Evolutionary conservation across 2,329 filamentous ascomycete genomes (phyloP).

Genomic region (Teratosphaeria nubilosa): DNA sequence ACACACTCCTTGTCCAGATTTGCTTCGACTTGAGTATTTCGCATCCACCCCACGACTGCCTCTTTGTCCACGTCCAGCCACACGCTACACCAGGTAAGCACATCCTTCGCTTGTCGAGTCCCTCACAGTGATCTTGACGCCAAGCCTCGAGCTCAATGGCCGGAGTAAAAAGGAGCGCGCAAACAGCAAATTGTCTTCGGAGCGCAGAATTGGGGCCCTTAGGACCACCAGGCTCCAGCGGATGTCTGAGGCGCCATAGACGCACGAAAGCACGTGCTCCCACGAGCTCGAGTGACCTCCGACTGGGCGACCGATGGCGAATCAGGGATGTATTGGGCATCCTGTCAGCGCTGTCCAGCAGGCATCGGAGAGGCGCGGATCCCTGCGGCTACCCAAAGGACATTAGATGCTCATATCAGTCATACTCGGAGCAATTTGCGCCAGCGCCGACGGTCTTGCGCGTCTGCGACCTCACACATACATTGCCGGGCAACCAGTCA

Average conservation of each 20-base stretch:
- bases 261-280: background rate
- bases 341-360: background rate
- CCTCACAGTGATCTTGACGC: background rate
- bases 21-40: background rate
- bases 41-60: background rate
- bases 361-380: background rate
- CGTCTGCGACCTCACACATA: background rate
- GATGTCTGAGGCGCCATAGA: background rate
- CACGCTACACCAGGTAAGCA: background rate
- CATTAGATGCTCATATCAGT: background rate
- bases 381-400: background rate
- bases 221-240: background rate
- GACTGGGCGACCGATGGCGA: background rate
- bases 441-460: background rate
- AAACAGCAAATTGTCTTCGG: background rate
- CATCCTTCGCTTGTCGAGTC: background rate
- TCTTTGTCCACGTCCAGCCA: background rate
- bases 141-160: background rate
- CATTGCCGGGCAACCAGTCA: background rate
- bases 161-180: background rate
- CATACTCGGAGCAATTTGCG: background rate
- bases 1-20: background rate
- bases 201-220: background rate
- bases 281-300: background rate
- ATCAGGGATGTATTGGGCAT: background rate